Base-by-base conservation (phyloP, 768 basidiomycete genomes). In the Russula vinacea region DNA sequence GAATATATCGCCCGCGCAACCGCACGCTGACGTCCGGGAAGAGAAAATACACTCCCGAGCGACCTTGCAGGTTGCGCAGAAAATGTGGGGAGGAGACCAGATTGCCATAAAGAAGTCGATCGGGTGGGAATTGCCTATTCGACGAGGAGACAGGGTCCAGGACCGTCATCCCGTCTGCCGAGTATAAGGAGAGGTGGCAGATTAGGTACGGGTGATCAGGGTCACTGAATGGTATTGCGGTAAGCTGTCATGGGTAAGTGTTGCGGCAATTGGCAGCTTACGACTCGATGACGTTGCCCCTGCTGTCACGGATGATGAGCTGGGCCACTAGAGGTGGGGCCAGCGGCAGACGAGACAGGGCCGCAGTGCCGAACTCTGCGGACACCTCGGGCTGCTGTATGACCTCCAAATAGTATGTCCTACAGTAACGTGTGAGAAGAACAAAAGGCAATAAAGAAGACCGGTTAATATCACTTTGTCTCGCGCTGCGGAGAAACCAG, bases 1-100 rank as follows among this genome's bases (percentile, higher is more conserved):
- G 79, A 71, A 85, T 83, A 76, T 87, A 97, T 19, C 80, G 82
- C 9, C 94, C 94, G 29, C 83, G 80, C 78, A 83, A 83, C 19
- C 91, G 83, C 62, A 96, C 84, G 73, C 91, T 92, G 70, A 92
- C 91, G 74, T 97, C 94, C 8, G 94, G 88, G 71, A 95, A 97
- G 59, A 94, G 76, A 70, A 97, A 94, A 74, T 90, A 94, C 51
- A 91, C 78, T n/a, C 93, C 89, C 70, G 81, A 79, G 56, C 87
- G 85, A 62, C 91, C 91, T 73, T 90, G 85, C 42, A 89, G 80
- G 73, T 96, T 90, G 66, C 88, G 84, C 70, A 94, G 78, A 56
- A 87, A 83, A 52, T 94, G 87, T 6, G 92, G 83, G 1, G 89
- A 87, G 17, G 93, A 86, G 32, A 95, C 91, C 33, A 95, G 78